Evolutionary conservation across 768 basidiomycete species (phyloP).

Genomic region (Cystobasidium ongulense): DNA sequence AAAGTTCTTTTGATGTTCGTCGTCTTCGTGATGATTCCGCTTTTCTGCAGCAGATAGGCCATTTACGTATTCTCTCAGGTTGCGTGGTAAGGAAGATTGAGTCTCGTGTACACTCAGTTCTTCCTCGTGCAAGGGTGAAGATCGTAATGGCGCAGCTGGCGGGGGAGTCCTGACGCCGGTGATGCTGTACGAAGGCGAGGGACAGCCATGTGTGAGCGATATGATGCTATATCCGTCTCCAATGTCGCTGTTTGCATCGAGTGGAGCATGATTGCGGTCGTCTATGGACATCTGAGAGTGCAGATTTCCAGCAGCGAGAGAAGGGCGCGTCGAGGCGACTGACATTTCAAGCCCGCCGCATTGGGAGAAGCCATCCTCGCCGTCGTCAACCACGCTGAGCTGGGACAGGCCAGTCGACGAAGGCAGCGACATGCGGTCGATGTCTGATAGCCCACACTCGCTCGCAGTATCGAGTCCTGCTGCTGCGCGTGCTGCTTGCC

Average conservation of each 20-base stretch:
- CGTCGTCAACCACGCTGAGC: neutral
- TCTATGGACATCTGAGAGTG: too few species aligned
- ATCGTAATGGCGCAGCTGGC: neutral
- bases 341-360: neutral
- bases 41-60: neutral
- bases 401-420: neutral
- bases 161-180: neutral
- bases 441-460: neutral
- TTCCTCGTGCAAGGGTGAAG: neutral
- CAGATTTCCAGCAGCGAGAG: too few species aligned
- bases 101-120: neutral
- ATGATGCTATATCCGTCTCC: neutral
- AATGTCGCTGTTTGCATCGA: neutral
- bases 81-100: neutral
- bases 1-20: neutral
- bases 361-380: neutral
- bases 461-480: neutral
- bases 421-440: neutral
- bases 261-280: too few species aligned
- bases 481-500: neutral
- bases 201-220: neutral
- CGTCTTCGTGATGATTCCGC: neutral
- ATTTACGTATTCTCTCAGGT: neutral
- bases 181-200: neutral
- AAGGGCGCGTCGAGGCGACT: neutral